Conservation (phyloP, 495 filamentous ascomycete genomes). For the Neohortaea acidophila region DNA sequence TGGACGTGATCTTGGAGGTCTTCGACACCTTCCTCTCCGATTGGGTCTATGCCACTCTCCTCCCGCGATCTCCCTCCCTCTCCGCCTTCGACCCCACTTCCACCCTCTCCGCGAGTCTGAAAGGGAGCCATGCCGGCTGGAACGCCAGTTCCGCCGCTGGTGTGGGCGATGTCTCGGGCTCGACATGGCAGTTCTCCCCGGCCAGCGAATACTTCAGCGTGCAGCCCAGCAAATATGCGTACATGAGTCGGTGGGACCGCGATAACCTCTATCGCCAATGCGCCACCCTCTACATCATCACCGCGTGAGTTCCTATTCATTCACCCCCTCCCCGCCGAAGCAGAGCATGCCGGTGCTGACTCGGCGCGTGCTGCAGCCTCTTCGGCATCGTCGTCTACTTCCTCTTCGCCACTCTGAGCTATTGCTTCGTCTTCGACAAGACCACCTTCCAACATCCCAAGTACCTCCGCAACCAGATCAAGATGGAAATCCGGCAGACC, state of each 20-base stretch:
- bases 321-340: constrained; percentile 6
- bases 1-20: constrained; percentile 85
- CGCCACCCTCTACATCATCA: constrained; percentile 63
- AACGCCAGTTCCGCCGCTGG: constrained; percentile 6
- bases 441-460: constrained; percentile 78
- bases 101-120: constrained; percentile 26
- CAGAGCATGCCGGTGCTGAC: no score
- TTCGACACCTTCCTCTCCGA: constrained; percentile 76
- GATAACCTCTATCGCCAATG: constrained; percentile 70
- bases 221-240: constrained; percentile 62
- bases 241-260: constrained; percentile 61
- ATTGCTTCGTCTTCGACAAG: constrained; percentile 89
- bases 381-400: constrained; percentile 79
- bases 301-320: constrained; percentile 45
- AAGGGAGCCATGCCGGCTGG: constrained; percentile 24
- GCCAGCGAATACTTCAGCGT: constrained; percentile 57
- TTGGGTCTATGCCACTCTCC: constrained; percentile 53
- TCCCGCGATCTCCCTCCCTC: constrained; percentile 44
- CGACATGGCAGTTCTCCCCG: constrained; percentile 45
- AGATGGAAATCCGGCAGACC: constrained; percentile 71
- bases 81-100: constrained; percentile 30
- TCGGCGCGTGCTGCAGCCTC: constrained; percentile 39
- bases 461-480: constrained; percentile 86
- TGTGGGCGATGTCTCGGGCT: background rate
- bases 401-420: constrained; percentile 66